Evolutionary conservation across 2,329 filamentous ascomycete species (phyloP), one percentile per base, ranked within the genome.

Genomic region (Cytospora piceicola): DNA sequence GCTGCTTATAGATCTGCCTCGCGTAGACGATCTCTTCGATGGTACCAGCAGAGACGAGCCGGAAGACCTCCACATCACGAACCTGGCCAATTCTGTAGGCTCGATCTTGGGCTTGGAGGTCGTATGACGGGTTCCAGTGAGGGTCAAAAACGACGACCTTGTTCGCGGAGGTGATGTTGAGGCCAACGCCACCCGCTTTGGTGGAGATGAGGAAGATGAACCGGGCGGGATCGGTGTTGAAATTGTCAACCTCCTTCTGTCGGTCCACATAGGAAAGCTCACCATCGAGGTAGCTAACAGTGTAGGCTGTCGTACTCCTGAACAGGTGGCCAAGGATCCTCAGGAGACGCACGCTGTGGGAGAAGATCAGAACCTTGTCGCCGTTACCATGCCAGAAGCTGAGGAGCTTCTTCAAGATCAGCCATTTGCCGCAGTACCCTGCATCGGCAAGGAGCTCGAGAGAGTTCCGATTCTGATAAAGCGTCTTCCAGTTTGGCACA

Each of bases 21-120:
- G 94, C 95, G 72, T 99, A 99, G 9, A 98, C 93, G 62, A 97
- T 95, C 76, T 99, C 95, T 74, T 99, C 95, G 20, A 99, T 93
- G 0, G 95, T 98, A 0, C 95, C 95, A 1, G 92, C 88, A 2
- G 91, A 94, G 22, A 99, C 88, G 1, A 99, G 85, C 4, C 95
- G 89, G 75, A 97, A 98, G 1, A 98, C 94, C 74, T 99, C 95
- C 0, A 99, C 95, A 73, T 98, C 93, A 24, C 95, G 85, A 0
- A 87, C 88, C 77, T 99, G 95, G 0, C 95, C 95, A 69, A 99
- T 98, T 60, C 95, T 90, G 75, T 99, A 98, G 2, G 95, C 95
- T 60, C 95, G 88, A 74, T 99, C 95, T 77, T 99, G 95, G 0
- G 95, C 95, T 76, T 99, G 95, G 0, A 98, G 83, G 73, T 99